Percentiles rank a stretch among this genome's conserved stretches.
Evolutionary conservation across 164 flowering plant species (phyloP).

Genomic region (Aristolochia californica): DNA sequence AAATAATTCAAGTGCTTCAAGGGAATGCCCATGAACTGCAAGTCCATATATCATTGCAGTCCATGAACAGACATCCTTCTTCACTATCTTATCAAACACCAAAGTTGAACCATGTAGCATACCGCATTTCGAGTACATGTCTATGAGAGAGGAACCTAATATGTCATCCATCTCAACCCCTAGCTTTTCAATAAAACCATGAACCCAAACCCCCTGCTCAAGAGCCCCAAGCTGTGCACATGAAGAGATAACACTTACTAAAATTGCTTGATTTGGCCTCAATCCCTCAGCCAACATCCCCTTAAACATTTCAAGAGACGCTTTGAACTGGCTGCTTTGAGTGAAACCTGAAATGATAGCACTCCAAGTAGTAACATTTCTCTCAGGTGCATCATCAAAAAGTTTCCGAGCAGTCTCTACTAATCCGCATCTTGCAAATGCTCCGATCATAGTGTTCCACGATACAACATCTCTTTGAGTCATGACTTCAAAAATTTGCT

Average conservation of each 20-base stretch:
- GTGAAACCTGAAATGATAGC: conserved; percentile 10
- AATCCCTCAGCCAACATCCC: conserved; percentile 10
- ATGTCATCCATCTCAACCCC: conserved; percentile 11
- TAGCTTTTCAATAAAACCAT: conserved; percentile 11
- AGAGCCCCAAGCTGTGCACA: conserved; percentile 21
- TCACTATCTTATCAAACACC: conserved; percentile 6
- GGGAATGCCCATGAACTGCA: conserved; percentile 6
- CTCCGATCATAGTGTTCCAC: conserved; percentile 17
- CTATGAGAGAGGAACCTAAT: conserved; percentile 11
- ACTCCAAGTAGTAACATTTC: conserved; percentile 14
- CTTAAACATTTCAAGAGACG: conserved; percentile 11
- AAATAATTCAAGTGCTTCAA: conserved; percentile 4
- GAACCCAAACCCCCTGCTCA: conserved; percentile 13
- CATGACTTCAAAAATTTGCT: conserved; percentile 12
- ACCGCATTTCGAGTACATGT: conserved; percentile 15
- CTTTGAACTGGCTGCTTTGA: conserved; percentile 9
- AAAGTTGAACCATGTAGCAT: conserved; percentile 6
- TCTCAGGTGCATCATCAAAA: conserved; percentile 8
- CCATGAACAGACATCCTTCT: conserved; percentile 11
- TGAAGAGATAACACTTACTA: conserved; percentile 14
- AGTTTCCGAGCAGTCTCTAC: conserved; percentile 1
- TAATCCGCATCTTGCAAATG: conserved; percentile 13
- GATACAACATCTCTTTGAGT: conserved; percentile 13
- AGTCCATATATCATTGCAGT: conserved; percentile 10
- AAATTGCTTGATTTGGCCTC: conserved; percentile 15